These are phyloP conservation scores for Ananas comosus DNA, from an alignment of 176 grass and related monocot species.

Conservation along the genomic window DNA sequence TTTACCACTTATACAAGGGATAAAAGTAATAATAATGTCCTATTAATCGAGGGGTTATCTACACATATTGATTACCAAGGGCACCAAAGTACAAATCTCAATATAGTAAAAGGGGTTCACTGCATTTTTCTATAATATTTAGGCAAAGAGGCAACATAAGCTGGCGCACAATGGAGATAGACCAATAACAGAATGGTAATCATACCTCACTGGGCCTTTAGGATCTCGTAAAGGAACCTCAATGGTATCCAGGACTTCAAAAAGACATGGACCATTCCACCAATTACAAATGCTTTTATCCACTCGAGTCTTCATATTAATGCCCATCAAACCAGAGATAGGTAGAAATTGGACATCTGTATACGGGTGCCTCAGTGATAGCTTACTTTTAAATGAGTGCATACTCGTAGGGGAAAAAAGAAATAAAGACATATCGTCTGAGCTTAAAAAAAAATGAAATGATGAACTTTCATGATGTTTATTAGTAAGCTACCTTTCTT, in stretches of 20 bases:
- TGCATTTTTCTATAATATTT: no score
- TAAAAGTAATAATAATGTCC: no score
- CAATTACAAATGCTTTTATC: constrained; percentile 73
- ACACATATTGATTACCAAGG: no score
- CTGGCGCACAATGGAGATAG: neutral
- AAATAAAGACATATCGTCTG: neutral
- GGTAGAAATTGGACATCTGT: constrained; percentile 89
- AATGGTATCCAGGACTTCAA: constrained; percentile 75
- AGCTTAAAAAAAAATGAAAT: neutral
- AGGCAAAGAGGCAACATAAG: neutral
- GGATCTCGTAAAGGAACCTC: constrained; percentile 88
- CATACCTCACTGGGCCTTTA: constrained; percentile 78
- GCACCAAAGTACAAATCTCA: no score
- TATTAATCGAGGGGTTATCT: no score
- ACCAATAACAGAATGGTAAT: constrained; percentile 1
- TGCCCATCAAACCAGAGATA: constrained; percentile 74
- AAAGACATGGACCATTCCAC: constrained; percentile 86
- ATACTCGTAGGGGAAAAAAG: neutral
- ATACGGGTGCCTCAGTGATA: constrained; percentile 6
- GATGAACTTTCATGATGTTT: neutral
- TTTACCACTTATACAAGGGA: no score
- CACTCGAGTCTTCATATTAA: constrained; percentile 79
- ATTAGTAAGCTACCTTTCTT: constrained; percentile 42
- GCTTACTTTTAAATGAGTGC: neutral
- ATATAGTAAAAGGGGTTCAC: no score